Conservation (phyloP, 2,329 filamentous ascomycete genomes). For the Aspergillus alliaceus region DNA sequence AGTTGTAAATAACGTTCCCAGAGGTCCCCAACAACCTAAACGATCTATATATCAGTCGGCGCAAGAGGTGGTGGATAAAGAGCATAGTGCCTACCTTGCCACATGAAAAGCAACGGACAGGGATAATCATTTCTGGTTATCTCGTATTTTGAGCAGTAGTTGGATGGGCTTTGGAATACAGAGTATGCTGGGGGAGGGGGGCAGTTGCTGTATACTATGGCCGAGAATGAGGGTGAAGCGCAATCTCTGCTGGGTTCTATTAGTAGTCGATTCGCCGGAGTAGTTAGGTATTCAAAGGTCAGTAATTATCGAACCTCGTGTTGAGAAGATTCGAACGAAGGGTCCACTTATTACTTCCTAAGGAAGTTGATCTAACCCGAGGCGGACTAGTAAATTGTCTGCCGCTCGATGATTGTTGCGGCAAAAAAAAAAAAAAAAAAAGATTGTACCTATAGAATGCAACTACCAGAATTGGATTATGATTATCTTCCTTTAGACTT, state of each 20-base stretch:
- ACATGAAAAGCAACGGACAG: slow-evolving; percentile 97
- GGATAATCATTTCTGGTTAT: slow-evolving; percentile 80
- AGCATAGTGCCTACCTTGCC: slow-evolving; percentile 71
- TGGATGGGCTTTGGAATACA: too few relatives aligned
- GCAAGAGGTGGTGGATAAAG: not conserved
- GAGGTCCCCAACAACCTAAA: slow-evolving; percentile 89
- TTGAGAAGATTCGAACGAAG: not conserved
- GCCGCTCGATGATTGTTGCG: not conserved
- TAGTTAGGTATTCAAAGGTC: not conserved
- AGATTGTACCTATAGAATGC: not conserved
- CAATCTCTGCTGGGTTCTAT: not conserved
- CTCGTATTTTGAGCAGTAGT: not conserved
- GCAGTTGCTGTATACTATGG: not conserved
- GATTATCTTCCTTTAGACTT: not conserved
- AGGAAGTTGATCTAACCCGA: not conserved
- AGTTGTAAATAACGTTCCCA: slow-evolving; percentile 95
- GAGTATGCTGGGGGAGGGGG: too few relatives aligned
- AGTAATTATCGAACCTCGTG: not conserved
- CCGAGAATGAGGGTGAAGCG: not conserved
- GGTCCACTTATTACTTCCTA: not conserved
- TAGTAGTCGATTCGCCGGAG: not conserved
- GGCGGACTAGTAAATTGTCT: not conserved
- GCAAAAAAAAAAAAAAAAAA: not conserved
- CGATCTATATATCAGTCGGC: slow-evolving; percentile 10
- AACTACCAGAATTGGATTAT: not conserved